Percentiles rank a stretch among this genome's conserved stretches.
Evolutionary conservation across 78 protist genomes (phyloP).

Genomic region (Acrasis kona): DNA sequence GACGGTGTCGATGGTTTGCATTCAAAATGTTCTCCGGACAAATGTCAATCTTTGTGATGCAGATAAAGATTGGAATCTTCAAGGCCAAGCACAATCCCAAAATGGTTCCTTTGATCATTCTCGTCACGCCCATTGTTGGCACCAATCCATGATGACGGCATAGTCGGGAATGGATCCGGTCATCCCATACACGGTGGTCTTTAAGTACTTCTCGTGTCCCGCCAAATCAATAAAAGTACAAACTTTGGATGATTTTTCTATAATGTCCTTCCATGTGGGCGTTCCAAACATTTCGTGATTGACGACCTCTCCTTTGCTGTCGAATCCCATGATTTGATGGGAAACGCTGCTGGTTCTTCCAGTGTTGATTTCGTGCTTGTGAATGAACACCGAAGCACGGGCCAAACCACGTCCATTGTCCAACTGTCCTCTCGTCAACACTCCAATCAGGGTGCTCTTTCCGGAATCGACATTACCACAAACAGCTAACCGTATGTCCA

Average conservation of each 20-base stretch:
- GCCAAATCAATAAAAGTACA: conserved; percentile 77
- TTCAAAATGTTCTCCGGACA: conserved; percentile 65
- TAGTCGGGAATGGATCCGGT: conserved; percentile 77
- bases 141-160: conserved; percentile 59
- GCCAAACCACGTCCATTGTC: conserved; percentile 93
- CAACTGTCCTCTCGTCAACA: conserved; percentile 61
- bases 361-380: conserved; percentile 75
- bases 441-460: conserved; percentile 77
- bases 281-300: conserved; percentile 16
- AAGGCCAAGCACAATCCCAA: conserved; percentile 83
- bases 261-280: conserved; percentile 4
- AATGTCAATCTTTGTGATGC: conserved; percentile 83
- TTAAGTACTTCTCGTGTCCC: conserved; percentile 78
- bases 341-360: conserved; percentile 76
- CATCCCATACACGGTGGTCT: conserved; percentile 89
- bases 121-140: conserved; percentile 61
- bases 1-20: conserved; percentile 37
- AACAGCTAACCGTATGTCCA: conserved; percentile 59
- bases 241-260: not conserved
- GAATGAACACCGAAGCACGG: conserved; percentile 65
- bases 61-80: conserved; percentile 63
- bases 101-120: conserved; percentile 82
- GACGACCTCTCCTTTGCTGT: conserved; percentile 53
- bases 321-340: conserved; percentile 72
- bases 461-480: conserved; percentile 76